phyloP scores from a whole-genome alignment of 2,329 filamentous ascomycete species.

The Periconia sp. region DNA sequence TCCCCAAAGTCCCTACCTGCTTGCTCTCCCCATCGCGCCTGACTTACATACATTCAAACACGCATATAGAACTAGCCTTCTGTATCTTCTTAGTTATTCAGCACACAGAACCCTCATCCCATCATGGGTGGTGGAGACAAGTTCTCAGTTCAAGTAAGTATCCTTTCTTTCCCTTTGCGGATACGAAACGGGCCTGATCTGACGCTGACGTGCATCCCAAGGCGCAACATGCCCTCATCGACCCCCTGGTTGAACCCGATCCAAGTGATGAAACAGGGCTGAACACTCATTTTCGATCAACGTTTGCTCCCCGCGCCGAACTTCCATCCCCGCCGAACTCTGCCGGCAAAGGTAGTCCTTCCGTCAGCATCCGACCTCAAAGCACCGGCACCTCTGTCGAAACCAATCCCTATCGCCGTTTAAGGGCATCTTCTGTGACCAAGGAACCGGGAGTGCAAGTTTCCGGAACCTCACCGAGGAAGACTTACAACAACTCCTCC shows the following conservation, averaged over 20 bases:
- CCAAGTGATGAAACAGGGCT: constrained; percentile 68
- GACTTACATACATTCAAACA: not conserved
- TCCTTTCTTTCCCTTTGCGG: not conserved
- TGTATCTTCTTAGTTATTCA: not conserved
- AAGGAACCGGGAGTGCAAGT: constrained; percentile 21
- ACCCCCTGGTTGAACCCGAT: constrained; percentile 68
- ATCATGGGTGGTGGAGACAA: constrained; percentile 19
- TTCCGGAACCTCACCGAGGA: constrained; percentile 22
- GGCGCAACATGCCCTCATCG: constrained; percentile 68
- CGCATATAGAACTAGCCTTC: constrained; percentile 3
- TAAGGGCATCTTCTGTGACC: constrained; percentile 31
- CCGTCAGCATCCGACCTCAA: constrained; percentile 31
- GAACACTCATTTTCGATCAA: constrained; percentile 58
- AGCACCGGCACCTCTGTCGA: constrained; percentile 42
- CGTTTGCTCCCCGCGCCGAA: constrained; percentile 42
- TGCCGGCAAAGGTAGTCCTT: constrained; percentile 27
- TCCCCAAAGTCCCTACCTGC: constrained; percentile 1
- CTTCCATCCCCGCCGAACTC: constrained; percentile 33
- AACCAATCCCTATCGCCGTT: constrained; percentile 49
- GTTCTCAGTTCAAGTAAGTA: constrained; percentile 15
- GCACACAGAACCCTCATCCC: not conserved
- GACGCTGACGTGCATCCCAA: constrained; percentile 31
- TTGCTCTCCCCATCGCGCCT: not conserved
- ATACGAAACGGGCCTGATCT: constrained; percentile 9
- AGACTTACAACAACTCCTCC: constrained; percentile 47